Evolutionary conservation across 2,329 filamentous ascomycete species (phyloP), one percentile per base, ranked within the genome.

Genomic region (Fonsecaea monophora): DNA sequence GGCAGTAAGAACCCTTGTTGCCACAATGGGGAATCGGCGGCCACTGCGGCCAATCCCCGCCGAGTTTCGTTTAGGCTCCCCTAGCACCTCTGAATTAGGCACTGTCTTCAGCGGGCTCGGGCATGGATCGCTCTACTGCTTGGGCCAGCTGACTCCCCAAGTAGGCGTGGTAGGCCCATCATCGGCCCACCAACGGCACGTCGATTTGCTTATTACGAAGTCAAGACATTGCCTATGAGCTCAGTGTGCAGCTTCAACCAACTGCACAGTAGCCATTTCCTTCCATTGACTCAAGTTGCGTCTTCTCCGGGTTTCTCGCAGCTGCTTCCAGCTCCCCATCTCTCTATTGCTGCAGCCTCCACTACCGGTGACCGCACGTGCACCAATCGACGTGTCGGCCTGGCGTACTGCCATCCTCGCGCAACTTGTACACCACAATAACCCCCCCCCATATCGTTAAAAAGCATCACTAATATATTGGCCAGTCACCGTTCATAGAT

Each of bases 341-440:
- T 54, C 50, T 54, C 40, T 3, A 45, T 45, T 45, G 37, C 53
- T 48, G 45, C 40, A 18, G 40, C 40, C 40, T 45, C 40, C 40
- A 18, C 45, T 54, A 35, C 48, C 21, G 59, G 18, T 50, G 37
- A 25, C 30, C 13, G 64, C 67, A 68, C 67, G 67, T 68, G 67
- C 64, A 25, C 56, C 60, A 18, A 61, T 68, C 62, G 60, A 66
- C 56, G 64, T 66, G 67, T 59, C 59, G 54, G 60, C 62, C 57
- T 63, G 60, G 60, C 56, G 34, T 40, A 50, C 15, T 50, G 30
- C 37, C 8, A 13, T 53, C 35, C 32, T 54, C 45, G 30, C 53
- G 9, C 34, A 21, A 60, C 57, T 30, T 7, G 57, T 62, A 50
- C 61, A 58, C 54, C 55, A 30, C 62, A 59, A 48, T 54, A 55